phyloP scores from a whole-genome alignment of 2,329 filamentous ascomycete genomes.

The Knoxdaviesia proteae region DNA sequence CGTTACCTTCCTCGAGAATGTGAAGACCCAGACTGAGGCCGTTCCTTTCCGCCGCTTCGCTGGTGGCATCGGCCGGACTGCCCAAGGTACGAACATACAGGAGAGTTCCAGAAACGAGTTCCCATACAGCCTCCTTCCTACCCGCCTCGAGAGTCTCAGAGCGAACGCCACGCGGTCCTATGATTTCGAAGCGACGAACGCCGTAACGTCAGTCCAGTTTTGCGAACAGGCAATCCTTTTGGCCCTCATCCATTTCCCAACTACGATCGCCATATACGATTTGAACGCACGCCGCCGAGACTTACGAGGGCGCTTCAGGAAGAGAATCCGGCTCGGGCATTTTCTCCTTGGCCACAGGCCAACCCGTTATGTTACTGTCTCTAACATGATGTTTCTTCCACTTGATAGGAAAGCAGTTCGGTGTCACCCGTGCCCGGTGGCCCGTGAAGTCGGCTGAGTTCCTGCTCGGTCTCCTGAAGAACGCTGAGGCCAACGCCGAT shows the following conservation, averaged over 20 bases:
- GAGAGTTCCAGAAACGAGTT: too few species aligned
- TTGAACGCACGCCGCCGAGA: too few species aligned
- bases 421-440: constrained; percentile 96
- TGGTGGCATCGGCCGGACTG: constrained; percentile 82
- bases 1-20: constrained; percentile 93
- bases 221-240: too few species aligned
- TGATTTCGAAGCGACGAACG: too few species aligned
- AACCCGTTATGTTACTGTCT: background rate
- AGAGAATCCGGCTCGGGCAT: constrained; percentile 7
- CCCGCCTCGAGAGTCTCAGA: too few species aligned
- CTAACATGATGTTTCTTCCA: constrained; percentile 1
- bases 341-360: constrained; percentile 2
- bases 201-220: too few species aligned
- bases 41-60: constrained; percentile 97
- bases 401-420: constrained; percentile 79
- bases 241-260: too few species aligned
- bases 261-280: too few species aligned
- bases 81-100: constrained; percentile 63
- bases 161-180: too few species aligned
- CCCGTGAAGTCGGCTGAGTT: constrained; percentile 98
- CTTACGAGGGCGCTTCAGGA: too few species aligned
- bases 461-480: constrained; percentile 90
- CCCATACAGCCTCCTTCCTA: too few species aligned
- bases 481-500: constrained; percentile 91
- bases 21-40: constrained; percentile 89